Conservation (phyloP, 345 rosid genomes). For the Syzygium grande region DNA sequence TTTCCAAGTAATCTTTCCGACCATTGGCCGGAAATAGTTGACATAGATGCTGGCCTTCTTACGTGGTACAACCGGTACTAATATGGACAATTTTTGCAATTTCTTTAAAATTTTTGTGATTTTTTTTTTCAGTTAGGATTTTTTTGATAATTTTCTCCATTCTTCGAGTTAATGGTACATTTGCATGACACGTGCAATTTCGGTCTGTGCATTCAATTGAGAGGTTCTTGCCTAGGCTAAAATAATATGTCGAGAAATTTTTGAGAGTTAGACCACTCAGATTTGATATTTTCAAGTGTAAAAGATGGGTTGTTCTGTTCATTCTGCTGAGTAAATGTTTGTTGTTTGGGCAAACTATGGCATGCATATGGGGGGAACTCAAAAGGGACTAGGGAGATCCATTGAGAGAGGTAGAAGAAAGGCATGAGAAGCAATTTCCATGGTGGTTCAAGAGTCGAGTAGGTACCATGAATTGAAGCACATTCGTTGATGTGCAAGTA, state of each 20-base stretch:
- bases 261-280: neutral
- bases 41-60: too few relatives aligned
- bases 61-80: rapidly evolving
- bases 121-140: too few relatives aligned
- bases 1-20: too few relatives aligned
- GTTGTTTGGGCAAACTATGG: neutral
- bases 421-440: neutral
- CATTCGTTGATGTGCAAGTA: neutral
- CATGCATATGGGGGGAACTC: neutral
- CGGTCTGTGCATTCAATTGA: neutral
- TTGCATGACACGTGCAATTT: neutral
- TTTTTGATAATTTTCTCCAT: neutral
- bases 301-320: neutral
- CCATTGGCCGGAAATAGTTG: too few relatives aligned
- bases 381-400: neutral
- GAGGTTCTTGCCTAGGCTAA: neutral
- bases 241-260: neutral
- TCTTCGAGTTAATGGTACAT: neutral
- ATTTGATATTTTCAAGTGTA: neutral
- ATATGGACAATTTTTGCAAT: too few relatives aligned
- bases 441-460: neutral
- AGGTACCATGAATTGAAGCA: neutral
- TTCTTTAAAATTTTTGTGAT: too few relatives aligned
- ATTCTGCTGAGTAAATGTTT: neutral
- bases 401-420: neutral